Conservation (phyloP, 176 grass and related monocot genomes). For the Musa schizocarpa region DNA sequence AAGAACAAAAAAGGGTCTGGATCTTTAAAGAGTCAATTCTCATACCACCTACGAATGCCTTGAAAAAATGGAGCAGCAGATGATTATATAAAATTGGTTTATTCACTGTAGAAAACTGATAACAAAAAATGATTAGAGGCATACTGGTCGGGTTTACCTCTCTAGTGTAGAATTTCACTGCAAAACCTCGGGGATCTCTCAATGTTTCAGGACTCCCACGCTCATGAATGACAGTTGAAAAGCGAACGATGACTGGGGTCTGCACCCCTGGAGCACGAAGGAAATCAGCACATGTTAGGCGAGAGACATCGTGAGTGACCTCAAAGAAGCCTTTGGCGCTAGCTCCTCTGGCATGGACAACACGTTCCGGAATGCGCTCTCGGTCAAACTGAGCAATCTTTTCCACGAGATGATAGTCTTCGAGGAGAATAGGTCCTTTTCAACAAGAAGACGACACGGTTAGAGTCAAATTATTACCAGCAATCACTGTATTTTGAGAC, state of each 20-base stretch:
- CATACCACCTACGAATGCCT: not conserved
- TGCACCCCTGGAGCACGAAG: constrained; percentile 73
- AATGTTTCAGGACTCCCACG: constrained; percentile 84
- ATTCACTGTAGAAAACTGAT: not conserved
- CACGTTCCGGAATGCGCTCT: constrained; percentile 75
- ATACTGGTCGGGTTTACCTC: constrained; percentile 35
- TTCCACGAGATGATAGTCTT: constrained; percentile 85
- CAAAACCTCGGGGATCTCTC: constrained; percentile 78
- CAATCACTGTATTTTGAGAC: not conserved
- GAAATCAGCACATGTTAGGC: constrained; percentile 72
- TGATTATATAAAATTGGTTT: not conserved
- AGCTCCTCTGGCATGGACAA: constrained; percentile 74
- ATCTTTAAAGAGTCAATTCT: not conserved
- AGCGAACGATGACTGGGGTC: constrained; percentile 64
- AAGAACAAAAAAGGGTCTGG: not conserved
- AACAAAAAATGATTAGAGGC: not conserved
- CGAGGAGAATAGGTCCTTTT: constrained; percentile 68
- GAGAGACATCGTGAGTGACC: constrained; percentile 76
- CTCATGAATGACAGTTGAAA: constrained; percentile 85
- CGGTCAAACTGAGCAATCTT: constrained; percentile 87
- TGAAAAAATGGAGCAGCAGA: not conserved
- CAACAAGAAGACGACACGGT: constrained; percentile 4
- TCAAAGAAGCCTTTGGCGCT: constrained; percentile 91
- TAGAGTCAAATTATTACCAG: not conserved
- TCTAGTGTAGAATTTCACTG: constrained; percentile 86